A percentile compares a stretch with the other conserved stretches of the same genome.
These are phyloP conservation scores for Fusarium setosum DNA, from an alignment of 2,329 filamentous ascomycete genomes.

Conservation along the genomic window DNA sequence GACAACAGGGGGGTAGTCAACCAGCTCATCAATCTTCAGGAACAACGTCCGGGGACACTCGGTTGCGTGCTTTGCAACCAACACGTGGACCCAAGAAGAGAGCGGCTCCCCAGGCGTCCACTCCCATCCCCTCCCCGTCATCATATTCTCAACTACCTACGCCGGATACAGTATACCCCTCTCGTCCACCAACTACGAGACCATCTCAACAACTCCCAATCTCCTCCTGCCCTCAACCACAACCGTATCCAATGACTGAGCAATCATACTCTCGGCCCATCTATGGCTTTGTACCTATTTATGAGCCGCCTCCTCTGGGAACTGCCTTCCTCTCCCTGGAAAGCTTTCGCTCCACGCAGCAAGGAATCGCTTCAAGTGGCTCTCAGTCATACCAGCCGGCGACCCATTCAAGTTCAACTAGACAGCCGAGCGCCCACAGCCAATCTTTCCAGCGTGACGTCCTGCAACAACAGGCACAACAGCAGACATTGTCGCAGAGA, in stretches of 20 bases:
- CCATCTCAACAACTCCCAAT: not conserved
- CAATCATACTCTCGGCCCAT: not conserved
- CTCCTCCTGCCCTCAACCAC: not conserved
- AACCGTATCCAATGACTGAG: not conserved
- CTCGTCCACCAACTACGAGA: not conserved
- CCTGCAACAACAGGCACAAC: not conserved
- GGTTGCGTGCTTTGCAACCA: not conserved
- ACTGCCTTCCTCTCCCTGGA: not conserved
- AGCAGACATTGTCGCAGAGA: not conserved
- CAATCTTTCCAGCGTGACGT: not conserved
- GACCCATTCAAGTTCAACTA: not conserved
- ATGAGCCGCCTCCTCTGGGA: not conserved
- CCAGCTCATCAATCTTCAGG: not conserved
- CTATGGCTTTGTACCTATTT: not conserved
- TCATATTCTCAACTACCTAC: not conserved
- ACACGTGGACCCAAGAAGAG: not conserved
- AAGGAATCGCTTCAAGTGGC: not conserved
- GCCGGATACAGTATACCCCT: not conserved
- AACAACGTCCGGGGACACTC: not conserved
- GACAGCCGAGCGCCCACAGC: not conserved
- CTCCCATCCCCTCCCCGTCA: not conserved
- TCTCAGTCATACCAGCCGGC: not conserved
- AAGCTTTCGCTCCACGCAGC: not conserved
- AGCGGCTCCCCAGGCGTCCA: not conserved
- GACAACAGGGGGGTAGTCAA: constrained; percentile 5